Base-by-base conservation (phyloP, 495 filamentous ascomycete genomes). In the Bryoglossum gracile region DNA sequence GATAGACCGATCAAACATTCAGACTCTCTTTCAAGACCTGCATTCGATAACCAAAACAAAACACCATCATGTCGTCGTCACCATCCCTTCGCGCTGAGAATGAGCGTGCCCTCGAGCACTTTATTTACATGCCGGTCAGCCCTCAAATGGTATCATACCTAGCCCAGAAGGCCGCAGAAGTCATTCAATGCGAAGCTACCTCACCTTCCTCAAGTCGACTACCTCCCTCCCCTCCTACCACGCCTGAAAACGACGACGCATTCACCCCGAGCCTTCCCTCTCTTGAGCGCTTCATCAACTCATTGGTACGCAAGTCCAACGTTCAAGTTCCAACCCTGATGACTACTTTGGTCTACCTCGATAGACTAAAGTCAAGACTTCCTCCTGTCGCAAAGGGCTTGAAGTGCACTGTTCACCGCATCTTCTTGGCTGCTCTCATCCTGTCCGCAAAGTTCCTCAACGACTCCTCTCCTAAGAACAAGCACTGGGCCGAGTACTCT, bases 381-480 rank as follows among this genome's bases (percentile, higher is more conserved):
- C 91, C 92, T 18, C 84, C 90, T 33, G 88, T 95, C 56, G 94
- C 92, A 57, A 97, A 96, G 73, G 92, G 92, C 56, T 86, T 97
- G 72, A 85, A 87, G 34, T 98, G 92, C 73, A 98, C 92, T 11
- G 89, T 92, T 35, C 92, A 98, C 48, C 85, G 92, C 35, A 98
- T 98, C 89, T 97, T 98, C 62, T 74, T 98, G 46, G 86, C 94
- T 13, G 87, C 87, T 10, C 72, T 96, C 54, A 95, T 96, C 57
- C 73, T 96, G 38, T 88, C 89, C 2, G 96, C 92, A 18, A 98
- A 98, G 69, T 98, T 95, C 65, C 74, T 97, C 33, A 92, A 98
- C 64, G 92, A 98, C 65, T 95, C 90, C 40, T 94, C 89, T 21
- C 92, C 94, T 43, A 97, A 97, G 83, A 98, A 98, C 78, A 97